Evolutionary conservation across 352 stramenopile genomes (phyloP).

Genomic region (Globisporangium parvum): DNA sequence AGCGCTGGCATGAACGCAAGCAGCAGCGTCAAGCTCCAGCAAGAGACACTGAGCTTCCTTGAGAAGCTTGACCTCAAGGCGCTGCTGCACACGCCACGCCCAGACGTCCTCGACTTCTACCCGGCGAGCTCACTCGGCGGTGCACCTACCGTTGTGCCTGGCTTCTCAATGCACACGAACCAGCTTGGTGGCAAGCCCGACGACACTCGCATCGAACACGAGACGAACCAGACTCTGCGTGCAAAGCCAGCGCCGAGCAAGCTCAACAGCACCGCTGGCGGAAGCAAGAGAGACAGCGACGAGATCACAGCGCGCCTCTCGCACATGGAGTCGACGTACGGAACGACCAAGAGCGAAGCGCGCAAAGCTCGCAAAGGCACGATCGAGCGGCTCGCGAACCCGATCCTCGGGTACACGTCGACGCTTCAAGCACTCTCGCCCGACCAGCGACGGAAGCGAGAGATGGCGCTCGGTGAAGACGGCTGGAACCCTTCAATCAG

Average conservation of each 20-base stretch:
- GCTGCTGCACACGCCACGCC: conserved; percentile 51
- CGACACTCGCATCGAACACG: conserved; percentile 5
- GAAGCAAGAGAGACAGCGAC: neutral
- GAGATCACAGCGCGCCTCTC: conserved; percentile 26
- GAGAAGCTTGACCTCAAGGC: conserved; percentile 58
- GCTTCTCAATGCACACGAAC: neutral
- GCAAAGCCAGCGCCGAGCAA: neutral
- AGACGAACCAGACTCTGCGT: neutral
- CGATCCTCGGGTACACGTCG: conserved; percentile 58
- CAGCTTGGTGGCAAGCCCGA: neutral
- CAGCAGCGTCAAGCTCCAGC: conserved; percentile 20
- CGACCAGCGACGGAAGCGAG: conserved; percentile 44
- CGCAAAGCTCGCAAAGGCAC: conserved; percentile 54
- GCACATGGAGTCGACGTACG: conserved; percentile 62
- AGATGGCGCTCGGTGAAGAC: conserved; percentile 19
- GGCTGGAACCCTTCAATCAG: neutral
- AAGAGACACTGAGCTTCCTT: conserved; percentile 49
- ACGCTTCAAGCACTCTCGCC: conserved; percentile 57
- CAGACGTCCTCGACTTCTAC: conserved; percentile 46
- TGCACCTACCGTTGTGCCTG: neutral
- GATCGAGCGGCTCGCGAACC: conserved; percentile 56
- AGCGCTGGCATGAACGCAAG: conserved; percentile 7
- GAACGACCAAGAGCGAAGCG: conserved; percentile 32
- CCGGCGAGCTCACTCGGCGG: conserved; percentile 8
- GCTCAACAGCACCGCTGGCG: neutral